Conservation (phyloP, 371 early-diverging fungal genomes). For the Zopfochytrium polystomum region DNA sequence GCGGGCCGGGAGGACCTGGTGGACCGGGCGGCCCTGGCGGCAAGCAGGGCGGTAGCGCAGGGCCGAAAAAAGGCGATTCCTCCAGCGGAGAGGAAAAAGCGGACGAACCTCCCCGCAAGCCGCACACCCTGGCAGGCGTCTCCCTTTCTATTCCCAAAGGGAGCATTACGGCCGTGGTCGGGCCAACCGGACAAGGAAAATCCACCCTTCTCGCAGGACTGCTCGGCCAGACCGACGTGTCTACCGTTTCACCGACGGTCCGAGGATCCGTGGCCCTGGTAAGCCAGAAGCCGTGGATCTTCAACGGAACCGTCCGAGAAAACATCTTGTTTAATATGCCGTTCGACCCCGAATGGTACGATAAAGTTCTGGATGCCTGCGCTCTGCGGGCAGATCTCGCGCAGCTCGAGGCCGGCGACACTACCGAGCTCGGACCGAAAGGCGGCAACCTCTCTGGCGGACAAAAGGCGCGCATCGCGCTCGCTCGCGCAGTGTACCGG, state of each 20-base stretch:
- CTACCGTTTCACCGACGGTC: slow-evolving; percentile 41
- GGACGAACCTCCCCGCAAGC: not conserved
- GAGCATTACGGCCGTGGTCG: slow-evolving; percentile 11
- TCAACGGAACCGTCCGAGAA: slow-evolving; percentile 52
- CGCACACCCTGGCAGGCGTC: not conserved
- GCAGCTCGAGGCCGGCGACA: slow-evolving; percentile 75
- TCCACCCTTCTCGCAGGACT: slow-evolving; percentile 2
- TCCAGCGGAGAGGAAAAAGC: no score
- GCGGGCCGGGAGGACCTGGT: no score
- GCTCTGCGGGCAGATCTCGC: slow-evolving; percentile 75
- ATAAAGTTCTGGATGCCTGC: slow-evolving; percentile 42
- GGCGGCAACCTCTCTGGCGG: slow-evolving; percentile 24
- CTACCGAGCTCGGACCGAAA: slow-evolving; percentile 43
- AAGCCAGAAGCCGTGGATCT: slow-evolving; percentile 50
- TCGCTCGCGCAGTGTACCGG: slow-evolving; percentile 38
- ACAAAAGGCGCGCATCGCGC: slow-evolving; percentile 21
- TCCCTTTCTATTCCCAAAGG: not conserved
- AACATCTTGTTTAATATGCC: slow-evolving; percentile 74
- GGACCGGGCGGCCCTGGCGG: no score
- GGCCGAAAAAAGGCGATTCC: no score
- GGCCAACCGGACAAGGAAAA: slow-evolving; percentile 17
- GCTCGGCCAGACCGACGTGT: slow-evolving; percentile 53
- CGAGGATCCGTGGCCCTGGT: slow-evolving; percentile 26
- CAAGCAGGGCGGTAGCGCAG: no score
- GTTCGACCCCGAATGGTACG: slow-evolving; percentile 58